Evolutionary conservation across 257 asterid species (phyloP).

Genomic region (Salvia hispanica): DNA sequence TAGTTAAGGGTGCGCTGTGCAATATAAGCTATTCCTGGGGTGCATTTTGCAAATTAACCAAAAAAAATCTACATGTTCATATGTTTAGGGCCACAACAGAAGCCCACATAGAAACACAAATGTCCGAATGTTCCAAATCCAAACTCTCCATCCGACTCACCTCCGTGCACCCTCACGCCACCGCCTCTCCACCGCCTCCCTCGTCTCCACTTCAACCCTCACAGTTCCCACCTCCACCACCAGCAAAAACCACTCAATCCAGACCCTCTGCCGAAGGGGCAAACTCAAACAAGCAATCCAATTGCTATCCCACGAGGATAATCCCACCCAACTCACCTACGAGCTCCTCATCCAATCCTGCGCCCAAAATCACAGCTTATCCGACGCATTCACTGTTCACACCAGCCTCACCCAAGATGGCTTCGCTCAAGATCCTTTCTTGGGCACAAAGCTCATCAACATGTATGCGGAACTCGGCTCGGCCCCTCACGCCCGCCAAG

Average conservation of each 20-base stretch:
- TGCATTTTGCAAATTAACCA: neutral
- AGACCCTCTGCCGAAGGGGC: conserved; percentile 78
- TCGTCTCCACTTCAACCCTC: conserved; percentile 33
- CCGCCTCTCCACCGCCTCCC: conserved; percentile 31
- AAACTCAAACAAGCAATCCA: conserved; percentile 75
- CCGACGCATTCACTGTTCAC: conserved; percentile 64
- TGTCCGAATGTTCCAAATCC: too few species aligned
- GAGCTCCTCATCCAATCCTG: conserved; percentile 80
- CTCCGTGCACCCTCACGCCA: too few species aligned
- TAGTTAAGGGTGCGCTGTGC: neutral
- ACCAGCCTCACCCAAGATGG: conserved; percentile 59
- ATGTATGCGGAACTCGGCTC: conserved; percentile 58
- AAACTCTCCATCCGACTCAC: too few species aligned
- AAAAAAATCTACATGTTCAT: neutral
- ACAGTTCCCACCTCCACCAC: conserved; percentile 27
- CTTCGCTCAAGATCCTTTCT: conserved; percentile 67
- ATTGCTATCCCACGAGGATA: conserved; percentile 56
- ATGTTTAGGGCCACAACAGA: neutral
- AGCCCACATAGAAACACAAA: neutral
- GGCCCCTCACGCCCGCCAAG: conserved; percentile 59
- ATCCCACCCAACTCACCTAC: conserved; percentile 73
- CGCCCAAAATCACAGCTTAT: conserved; percentile 40
- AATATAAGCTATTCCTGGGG: neutral
- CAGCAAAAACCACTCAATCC: conserved; percentile 58
- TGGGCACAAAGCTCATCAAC: conserved; percentile 88